A percentile compares a stretch with the other conserved stretches of the same genome.
Conservation (phyloP, 495 filamentous ascomycete species). For the Glonium stellatum region DNA sequence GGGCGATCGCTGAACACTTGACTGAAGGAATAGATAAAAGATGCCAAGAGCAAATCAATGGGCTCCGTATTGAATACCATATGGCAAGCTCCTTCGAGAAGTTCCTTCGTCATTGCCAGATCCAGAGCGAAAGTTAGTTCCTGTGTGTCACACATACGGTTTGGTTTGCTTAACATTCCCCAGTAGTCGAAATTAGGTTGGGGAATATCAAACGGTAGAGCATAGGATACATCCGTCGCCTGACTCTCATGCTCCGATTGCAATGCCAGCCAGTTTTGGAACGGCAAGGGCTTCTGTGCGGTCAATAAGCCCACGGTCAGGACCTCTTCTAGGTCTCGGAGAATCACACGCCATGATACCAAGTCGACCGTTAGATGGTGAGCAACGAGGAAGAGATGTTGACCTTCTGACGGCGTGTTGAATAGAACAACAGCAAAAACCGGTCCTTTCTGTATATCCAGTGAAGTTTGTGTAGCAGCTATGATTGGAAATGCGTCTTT, state of each 20-base stretch:
- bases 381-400: conserved; percentile 16
- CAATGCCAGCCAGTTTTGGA: conserved; percentile 17
- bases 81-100: conserved; percentile 16
- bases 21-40: conserved; percentile 15
- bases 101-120: conserved; percentile 14
- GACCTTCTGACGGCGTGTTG: conserved; percentile 15
- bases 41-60: conserved; percentile 17
- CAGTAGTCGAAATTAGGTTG: conserved; percentile 17
- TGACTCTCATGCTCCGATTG: conserved; percentile 14
- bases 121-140: conserved; percentile 9
- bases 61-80: conserved; percentile 12
- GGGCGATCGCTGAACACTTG: conserved; percentile 16
- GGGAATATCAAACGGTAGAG: conserved; percentile 15
- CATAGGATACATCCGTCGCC: background rate
- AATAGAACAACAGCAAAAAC: conserved; percentile 24
- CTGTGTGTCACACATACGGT: conserved; percentile 16
- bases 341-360: conserved; percentile 20
- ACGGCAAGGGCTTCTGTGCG: conserved; percentile 14
- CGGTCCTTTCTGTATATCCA: conserved; percentile 17
- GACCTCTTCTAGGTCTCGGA: conserved; percentile 20
- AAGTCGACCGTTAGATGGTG: conserved; percentile 20
- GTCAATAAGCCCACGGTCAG: conserved; percentile 9
- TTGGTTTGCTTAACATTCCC: conserved; percentile 14
- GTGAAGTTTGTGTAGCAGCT: conserved; percentile 11
- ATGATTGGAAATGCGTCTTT: conserved; percentile 15